These are phyloP conservation scores for Didymosphaeria variabile DNA, from an alignment of 2,329 filamentous ascomycete species.

Conservation along the genomic window DNA sequence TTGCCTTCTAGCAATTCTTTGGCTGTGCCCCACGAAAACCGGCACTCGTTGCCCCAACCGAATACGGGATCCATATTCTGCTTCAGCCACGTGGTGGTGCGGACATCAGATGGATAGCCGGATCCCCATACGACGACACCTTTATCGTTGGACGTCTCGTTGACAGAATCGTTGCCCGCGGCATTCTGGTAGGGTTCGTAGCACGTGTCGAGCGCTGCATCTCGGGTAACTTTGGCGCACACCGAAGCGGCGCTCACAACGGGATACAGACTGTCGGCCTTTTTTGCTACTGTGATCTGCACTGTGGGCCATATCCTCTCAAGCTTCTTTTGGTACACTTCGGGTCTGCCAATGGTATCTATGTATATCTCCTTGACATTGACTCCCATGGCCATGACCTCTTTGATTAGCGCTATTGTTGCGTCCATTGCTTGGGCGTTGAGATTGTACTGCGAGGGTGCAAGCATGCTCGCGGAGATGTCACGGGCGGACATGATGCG, in stretches of 20 bases:
- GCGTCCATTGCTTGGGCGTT: conserved; percentile 97
- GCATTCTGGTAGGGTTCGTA: conserved; percentile 63
- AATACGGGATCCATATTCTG: conserved; percentile 91
- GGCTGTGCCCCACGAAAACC: conserved; percentile 95
- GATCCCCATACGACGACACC: conserved; percentile 76
- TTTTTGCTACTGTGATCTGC: conserved; percentile 64
- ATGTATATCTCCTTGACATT: conserved; percentile 92
- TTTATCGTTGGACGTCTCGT: conserved; percentile 38
- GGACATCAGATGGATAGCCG: conserved; percentile 88
- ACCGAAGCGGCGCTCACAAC: conserved; percentile 94
- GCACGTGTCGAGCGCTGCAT: conserved; percentile 84
- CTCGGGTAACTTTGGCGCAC: conserved; percentile 94
- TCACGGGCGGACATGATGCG: conserved; percentile 82
- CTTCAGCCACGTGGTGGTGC: conserved; percentile 83
- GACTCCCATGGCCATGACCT: conserved; percentile 78
- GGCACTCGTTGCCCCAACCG: conserved; percentile 91
- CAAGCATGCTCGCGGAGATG: conserved; percentile 81
- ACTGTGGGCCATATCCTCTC: conserved; percentile 81
- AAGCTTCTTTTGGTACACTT: conserved; percentile 83
- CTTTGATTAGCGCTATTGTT: conserved; percentile 81
- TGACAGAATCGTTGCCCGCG: conserved; percentile 35
- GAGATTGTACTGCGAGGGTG: conserved; percentile 78
- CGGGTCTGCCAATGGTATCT: conserved; percentile 89
- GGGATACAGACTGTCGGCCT: conserved; percentile 91
- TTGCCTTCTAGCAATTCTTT: conserved; percentile 92